Evolutionary conservation across 306 rosid genomes (phyloP).

Genomic region (Sicyos baderoa): DNA sequence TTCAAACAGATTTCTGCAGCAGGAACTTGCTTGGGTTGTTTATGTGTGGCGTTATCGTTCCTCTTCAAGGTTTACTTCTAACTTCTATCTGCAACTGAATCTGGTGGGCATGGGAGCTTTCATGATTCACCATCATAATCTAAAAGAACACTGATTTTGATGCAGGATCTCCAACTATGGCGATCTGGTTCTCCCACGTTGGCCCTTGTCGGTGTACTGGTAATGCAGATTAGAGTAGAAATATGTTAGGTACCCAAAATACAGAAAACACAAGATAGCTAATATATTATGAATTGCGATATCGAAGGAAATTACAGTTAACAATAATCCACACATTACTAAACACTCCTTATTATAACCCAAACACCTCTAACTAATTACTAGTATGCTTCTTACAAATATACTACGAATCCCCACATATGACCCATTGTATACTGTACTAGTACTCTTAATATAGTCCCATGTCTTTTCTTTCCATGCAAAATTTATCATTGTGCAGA

Average conservation of each 20-base stretch:
- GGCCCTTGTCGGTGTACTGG: conserved; percentile 68
- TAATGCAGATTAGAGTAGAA: conserved; percentile 21
- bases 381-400: too few relatives aligned
- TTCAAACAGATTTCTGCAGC: conserved; percentile 41
- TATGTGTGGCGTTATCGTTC: conserved; percentile 44
- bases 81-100: not conserved
- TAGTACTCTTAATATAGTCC: too few relatives aligned
- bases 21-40: conserved; percentile 59
- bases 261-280: too few relatives aligned
- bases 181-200: conserved; percentile 45
- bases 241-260: too few relatives aligned
- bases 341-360: too few relatives aligned
- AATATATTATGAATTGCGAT: too few relatives aligned
- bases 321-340: too few relatives aligned
- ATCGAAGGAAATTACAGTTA: too few relatives aligned
- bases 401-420: too few relatives aligned
- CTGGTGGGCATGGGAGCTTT: not conserved
- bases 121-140: not conserved
- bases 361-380: too few relatives aligned
- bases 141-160: not conserved
- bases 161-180: conserved; percentile 51
- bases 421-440: too few relatives aligned
- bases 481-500: not conserved
- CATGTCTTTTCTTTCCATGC: not conserved
- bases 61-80: conserved; percentile 42